phyloP scores from a whole-genome alignment of 805 yeast species.

The Komagataella pastoris region DNA sequence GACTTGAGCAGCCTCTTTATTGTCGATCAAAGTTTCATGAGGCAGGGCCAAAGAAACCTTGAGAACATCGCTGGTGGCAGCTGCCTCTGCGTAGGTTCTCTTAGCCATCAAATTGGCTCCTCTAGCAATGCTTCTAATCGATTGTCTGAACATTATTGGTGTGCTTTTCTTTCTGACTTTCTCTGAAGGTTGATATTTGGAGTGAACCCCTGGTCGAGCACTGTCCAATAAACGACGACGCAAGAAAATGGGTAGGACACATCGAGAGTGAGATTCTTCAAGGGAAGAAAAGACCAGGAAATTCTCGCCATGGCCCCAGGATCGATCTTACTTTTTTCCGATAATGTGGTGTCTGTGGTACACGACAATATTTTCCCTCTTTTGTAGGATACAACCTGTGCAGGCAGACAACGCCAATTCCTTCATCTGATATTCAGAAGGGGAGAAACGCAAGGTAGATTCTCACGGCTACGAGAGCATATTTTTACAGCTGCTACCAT shows the following conservation, averaged over 20 bases:
- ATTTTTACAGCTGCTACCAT: neutral
- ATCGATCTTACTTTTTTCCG: neutral
- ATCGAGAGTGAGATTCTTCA: neutral
- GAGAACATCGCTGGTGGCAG: slow-evolving; percentile 52
- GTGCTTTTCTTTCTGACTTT: neutral
- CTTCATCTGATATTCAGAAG: neutral
- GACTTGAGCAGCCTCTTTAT: slow-evolving; percentile 44
- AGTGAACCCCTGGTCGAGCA: slow-evolving; percentile 1
- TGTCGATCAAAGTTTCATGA: slow-evolving; percentile 24
- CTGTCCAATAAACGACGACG: slow-evolving; percentile 9
- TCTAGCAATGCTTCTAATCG: slow-evolving; percentile 47
- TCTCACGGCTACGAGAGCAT: neutral
- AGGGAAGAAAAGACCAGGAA: neutral
- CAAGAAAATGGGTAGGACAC: neutral
- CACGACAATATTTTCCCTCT: neutral
- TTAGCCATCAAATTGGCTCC: slow-evolving; percentile 42
- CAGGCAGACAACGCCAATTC: neutral
- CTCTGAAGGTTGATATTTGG: slow-evolving; percentile 1
- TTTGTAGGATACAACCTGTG: no score
- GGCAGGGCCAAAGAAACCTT: slow-evolving; percentile 88
- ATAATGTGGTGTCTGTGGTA: neutral
- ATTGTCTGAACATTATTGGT: slow-evolving; percentile 44
- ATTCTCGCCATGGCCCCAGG: neutral
- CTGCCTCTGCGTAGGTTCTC: slow-evolving; percentile 88
- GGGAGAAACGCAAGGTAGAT: neutral